Conservation (phyloP, 176 grass and related monocot genomes). For the Aegilops tauschii region DNA sequence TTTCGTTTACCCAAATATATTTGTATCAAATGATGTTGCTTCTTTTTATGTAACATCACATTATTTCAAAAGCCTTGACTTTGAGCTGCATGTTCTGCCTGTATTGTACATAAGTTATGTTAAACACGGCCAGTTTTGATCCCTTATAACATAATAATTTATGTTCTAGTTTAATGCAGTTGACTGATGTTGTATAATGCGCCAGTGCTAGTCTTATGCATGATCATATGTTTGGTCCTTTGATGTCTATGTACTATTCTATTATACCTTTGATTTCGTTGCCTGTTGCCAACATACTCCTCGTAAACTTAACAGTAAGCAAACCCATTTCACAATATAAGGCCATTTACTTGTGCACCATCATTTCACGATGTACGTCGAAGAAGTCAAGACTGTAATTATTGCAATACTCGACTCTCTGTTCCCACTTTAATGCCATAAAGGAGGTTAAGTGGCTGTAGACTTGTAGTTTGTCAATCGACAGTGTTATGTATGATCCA, state of each 20-base stretch:
- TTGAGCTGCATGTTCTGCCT: neutral
- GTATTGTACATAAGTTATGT: neutral
- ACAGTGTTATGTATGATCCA: neutral
- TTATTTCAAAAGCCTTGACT: neutral
- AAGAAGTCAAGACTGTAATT: neutral
- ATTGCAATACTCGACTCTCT: neutral
- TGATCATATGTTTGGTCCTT: neutral
- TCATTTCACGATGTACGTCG: neutral
- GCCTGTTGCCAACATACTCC: neutral
- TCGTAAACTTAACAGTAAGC: neutral
- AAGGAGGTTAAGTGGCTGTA: too few species aligned
- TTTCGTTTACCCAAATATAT: conserved; percentile 9
- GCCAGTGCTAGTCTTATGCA: neutral
- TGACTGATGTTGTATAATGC: neutral
- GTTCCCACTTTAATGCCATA: neutral
- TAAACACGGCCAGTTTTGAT: neutral
- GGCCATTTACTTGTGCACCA: neutral
- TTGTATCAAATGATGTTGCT: neutral
- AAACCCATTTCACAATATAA: too few species aligned
- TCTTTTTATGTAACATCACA: neutral
- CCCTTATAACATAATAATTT: neutral
- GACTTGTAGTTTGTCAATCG: neutral
- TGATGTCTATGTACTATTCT: neutral
- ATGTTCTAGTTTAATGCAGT: neutral
- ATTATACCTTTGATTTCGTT: neutral